Base-by-base conservation (phyloP, 345 rosid species). In the Erysimum cheiranthoides region DNA sequence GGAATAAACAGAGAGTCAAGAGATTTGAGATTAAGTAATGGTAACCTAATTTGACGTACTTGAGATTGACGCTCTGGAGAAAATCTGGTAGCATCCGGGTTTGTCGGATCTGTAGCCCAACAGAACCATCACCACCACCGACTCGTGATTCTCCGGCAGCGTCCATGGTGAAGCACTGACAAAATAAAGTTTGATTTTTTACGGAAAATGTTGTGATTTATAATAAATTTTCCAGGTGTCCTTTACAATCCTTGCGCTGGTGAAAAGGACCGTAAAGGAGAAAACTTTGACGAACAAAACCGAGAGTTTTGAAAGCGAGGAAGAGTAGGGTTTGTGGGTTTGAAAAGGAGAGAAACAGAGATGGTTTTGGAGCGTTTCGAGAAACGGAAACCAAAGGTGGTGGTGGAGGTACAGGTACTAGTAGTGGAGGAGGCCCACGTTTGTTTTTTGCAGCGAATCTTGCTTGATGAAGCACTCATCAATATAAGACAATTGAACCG, bases 1-100 rank as follows among this genome's bases (percentile, higher is more conserved):
- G 86, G 49, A 78, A 12, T 8, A 83, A 69, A 49, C 80, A 83
- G 43, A 82, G 76, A 56, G 79, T 49, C 45, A 84, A 31, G 27
- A 80, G 76, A 68, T 85, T 76, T 2, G 80, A 73, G 59, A 82
- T 77, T 7, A 85, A 8, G 78, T 83, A 85, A 43, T 81, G 85
- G 60, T 85, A 85, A 38, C 88, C 86, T 39, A 85, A 67, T 34
- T 85, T 85, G 25, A 85, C 88, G 18, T 85, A 77, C 78, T 81
- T 78, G 69, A 85, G 78, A 46, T 85, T 85, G 71, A 83, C 88
- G 64, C 78, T 72, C 46, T 80, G 85, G 28, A 80, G 78, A 78
- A 82, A 84, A 73, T 84, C 85, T 1, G 85, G 85, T 30, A 84
- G 67, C 28, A 21, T 68, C 54, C 61, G 52, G 16, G 61, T 14